A percentile compares a stretch with the other conserved stretches of the same genome.
Evolutionary conservation across 169 alveolate species (phyloP).

Genomic region (Cryptosporidium viatorum): DNA sequence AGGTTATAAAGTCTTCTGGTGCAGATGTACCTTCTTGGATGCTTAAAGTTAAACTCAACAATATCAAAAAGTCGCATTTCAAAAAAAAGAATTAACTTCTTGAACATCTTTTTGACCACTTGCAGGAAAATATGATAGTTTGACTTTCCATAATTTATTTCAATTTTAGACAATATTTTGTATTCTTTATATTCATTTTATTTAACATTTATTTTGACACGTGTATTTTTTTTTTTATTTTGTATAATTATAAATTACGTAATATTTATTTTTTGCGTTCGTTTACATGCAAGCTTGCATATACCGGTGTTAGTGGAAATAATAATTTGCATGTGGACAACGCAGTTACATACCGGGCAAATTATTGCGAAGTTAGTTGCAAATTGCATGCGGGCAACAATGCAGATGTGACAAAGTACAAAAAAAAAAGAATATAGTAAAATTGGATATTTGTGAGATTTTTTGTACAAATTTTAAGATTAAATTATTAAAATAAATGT

Average conservation of each 20-base stretch:
- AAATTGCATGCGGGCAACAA: background rate
- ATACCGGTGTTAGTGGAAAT: slow-evolving; percentile 15
- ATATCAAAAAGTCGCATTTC: slow-evolving; percentile 30
- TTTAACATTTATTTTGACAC: background rate
- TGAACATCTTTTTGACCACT: background rate
- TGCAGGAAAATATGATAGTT: background rate
- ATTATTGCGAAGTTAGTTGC: background rate
- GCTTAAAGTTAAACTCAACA: slow-evolving; percentile 72
- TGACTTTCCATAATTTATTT: background rate
- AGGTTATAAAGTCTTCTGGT: slow-evolving; percentile 86
- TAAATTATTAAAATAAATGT: background rate
- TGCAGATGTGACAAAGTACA: slow-evolving; percentile 3
- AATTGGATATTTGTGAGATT: background rate
- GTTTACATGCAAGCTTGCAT: slow-evolving; percentile 7
- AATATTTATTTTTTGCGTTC: background rate
- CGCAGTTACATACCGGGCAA: background rate
- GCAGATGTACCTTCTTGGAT: slow-evolving; percentile 89
- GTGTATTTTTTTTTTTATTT: background rate
- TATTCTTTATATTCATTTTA: background rate
- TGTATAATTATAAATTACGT: background rate
- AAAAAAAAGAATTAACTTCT: background rate
- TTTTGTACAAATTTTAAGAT: background rate
- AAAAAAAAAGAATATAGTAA: background rate
- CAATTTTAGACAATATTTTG: background rate
- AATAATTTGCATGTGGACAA: slow-evolving; percentile 34